These are phyloP conservation scores for Chaetomiaceae sp. DNA, from an alignment of 2,329 filamentous ascomycete genomes.

Conservation along the genomic window DNA sequence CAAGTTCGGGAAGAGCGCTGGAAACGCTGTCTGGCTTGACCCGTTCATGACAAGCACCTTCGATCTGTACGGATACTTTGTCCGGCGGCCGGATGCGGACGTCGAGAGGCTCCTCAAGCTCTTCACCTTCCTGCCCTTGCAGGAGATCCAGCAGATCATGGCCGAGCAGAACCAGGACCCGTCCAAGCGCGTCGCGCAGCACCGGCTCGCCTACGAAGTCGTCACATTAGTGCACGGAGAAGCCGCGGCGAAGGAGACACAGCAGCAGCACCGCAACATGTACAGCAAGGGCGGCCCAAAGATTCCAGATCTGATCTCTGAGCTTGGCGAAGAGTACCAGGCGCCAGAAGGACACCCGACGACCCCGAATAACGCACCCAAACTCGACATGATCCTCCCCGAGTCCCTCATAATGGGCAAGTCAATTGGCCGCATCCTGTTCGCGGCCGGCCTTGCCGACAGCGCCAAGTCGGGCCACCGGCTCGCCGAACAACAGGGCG, in stretches of 20 bases:
- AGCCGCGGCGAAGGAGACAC: slow-evolving; percentile 58
- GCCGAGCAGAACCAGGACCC: slow-evolving; percentile 62
- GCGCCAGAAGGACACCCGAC: slow-evolving; percentile 21
- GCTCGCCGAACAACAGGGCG: slow-evolving; percentile 50
- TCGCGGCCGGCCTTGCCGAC: slow-evolving; percentile 53
- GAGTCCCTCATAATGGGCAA: slow-evolving; percentile 48
- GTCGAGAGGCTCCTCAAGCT: slow-evolving; percentile 79
- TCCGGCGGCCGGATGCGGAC: slow-evolving; percentile 75
- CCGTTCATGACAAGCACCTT: slow-evolving; percentile 73
- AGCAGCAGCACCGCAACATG: slow-evolving; percentile 48
- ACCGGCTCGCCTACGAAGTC: slow-evolving; percentile 77
- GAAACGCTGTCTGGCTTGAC: slow-evolving; percentile 93
- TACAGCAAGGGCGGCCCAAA: slow-evolving; percentile 36
- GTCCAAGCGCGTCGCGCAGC: slow-evolving; percentile 72
- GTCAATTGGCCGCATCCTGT: slow-evolving; percentile 56
- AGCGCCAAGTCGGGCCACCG: slow-evolving; percentile 57
- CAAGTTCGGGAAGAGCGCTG: slow-evolving; percentile 93
- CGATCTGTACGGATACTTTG: slow-evolving; percentile 87
- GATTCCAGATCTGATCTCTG: slow-evolving; percentile 8
- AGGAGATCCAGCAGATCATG: slow-evolving; percentile 65
- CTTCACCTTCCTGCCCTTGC: slow-evolving; percentile 79
- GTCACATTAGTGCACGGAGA: slow-evolving; percentile 73
- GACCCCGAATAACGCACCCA: slow-evolving; percentile 44
- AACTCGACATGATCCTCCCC: slow-evolving; percentile 56
- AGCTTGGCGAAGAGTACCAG: slow-evolving; percentile 17